Conservation (phyloP, 768 basidiomycete species). For the Tremella mesenterica region DNA sequence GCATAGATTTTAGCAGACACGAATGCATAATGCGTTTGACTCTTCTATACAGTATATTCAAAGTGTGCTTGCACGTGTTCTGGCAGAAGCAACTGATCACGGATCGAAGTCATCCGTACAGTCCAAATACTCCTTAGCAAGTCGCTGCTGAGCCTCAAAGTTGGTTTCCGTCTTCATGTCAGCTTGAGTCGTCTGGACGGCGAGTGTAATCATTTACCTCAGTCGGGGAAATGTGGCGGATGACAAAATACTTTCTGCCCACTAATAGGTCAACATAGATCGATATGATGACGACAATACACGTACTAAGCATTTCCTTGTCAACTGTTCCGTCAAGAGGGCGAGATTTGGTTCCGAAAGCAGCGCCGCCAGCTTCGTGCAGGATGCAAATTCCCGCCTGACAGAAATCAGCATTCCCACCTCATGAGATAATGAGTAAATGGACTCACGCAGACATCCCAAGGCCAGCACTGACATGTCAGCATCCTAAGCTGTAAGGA, state of each 20-base stretch:
- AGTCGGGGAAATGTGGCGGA: slow-evolving; percentile 42
- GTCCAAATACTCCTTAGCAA: slow-evolving; percentile 76
- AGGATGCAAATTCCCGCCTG: slow-evolving; percentile 83
- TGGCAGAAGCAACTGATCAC: no score
- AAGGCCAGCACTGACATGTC: slow-evolving; percentile 54
- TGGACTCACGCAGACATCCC: slow-evolving; percentile 68
- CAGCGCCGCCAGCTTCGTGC: slow-evolving; percentile 73
- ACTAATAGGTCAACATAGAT: slow-evolving; percentile 18
- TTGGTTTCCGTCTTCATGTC: slow-evolving; percentile 53
- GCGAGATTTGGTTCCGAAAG: slow-evolving; percentile 56
- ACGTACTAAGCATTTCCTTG: slow-evolving; percentile 26
- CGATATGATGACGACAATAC: slow-evolving; percentile 17
- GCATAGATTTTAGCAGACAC: no score
- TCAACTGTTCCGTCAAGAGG: slow-evolving; percentile 44
- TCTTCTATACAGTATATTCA: no score
- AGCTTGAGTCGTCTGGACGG: neutral
- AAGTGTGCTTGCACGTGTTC: no score
- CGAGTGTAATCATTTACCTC: neutral
- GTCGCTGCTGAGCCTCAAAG: slow-evolving; percentile 62
- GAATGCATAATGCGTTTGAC: no score
- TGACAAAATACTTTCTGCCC: slow-evolving; percentile 39
- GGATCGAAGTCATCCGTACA: slow-evolving; percentile 27
- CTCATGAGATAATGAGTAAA: no score
- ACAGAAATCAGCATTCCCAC: neutral
- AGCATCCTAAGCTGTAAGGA: neutral